These are phyloP conservation scores for Soucietia sequanensis DNA, from an alignment of 805 yeast genomes.

Conservation along the genomic window DNA sequence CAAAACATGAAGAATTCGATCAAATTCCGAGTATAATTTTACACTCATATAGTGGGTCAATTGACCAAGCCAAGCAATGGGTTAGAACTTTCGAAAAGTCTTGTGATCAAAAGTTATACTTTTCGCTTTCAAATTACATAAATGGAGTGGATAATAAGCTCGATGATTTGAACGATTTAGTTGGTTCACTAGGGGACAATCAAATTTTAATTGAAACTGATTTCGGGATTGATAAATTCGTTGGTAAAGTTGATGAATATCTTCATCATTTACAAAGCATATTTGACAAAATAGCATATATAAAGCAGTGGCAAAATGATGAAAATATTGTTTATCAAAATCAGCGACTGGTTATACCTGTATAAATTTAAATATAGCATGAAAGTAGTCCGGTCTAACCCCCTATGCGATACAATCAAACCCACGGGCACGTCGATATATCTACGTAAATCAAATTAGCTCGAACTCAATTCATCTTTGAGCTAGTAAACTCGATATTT, in stretches of 20 bases:
- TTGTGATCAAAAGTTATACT: conserved; percentile 29
- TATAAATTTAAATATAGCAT: no score
- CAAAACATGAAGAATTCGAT: conserved; percentile 17
- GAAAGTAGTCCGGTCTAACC: no score
- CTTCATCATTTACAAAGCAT: conserved; percentile 20
- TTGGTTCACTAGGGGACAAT: conserved; percentile 12
- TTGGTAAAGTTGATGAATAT: conserved; percentile 16
- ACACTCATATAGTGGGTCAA: conserved; percentile 85
- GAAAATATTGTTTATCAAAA: conserved; percentile 1
- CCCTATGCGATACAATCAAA: no score
- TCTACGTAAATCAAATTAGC: no score
- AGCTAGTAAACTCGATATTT: no score
- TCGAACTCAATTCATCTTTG: no score
- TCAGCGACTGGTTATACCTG: no score
- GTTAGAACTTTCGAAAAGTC: conserved; percentile 28
- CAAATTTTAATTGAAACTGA: conserved; percentile 40
- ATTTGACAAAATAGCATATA: conserved; percentile 11
- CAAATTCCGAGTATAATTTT: conserved; percentile 50
- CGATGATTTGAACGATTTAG: conserved; percentile 16
- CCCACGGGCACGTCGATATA: no score
- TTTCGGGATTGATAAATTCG: conserved; percentile 25
- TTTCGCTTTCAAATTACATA: conserved; percentile 55
- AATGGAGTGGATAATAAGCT: conserved; percentile 36
- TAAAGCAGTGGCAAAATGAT: neutral
- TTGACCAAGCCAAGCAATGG: conserved; percentile 60